Evolutionary conservation across 2,329 filamentous ascomycete species (phyloP).

Genomic region (Sclerotinia subarctica): DNA sequence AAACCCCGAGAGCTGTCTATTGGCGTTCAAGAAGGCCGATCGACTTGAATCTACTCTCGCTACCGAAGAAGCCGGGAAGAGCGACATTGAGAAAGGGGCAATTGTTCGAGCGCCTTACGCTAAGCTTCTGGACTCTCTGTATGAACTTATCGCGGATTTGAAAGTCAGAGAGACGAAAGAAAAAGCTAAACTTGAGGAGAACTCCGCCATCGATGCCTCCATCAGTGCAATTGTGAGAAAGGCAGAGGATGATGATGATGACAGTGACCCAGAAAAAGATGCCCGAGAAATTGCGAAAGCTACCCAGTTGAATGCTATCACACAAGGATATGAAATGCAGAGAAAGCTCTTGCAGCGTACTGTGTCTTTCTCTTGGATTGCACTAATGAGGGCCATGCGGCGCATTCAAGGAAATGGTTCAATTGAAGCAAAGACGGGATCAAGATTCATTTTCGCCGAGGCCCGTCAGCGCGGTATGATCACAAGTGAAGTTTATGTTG

Average conservation of each 20-base stretch:
- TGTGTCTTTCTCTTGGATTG: constrained; percentile 92
- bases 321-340: constrained; percentile 68
- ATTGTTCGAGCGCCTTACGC: constrained; percentile 77
- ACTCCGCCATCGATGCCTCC: constrained; percentile 38
- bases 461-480: constrained; percentile 83
- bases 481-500: constrained; percentile 92
- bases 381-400: constrained; percentile 88
- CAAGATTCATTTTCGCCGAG: constrained; percentile 84
- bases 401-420: constrained; percentile 83
- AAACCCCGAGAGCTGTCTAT: constrained; percentile 88
- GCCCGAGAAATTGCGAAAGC: constrained; percentile 50
- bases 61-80: constrained; percentile 72
- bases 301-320: constrained; percentile 58
- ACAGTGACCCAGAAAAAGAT: constrained; percentile 38
- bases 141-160: constrained; percentile 74
- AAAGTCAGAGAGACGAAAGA: constrained; percentile 61
- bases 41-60: constrained; percentile 76
- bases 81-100: constrained; percentile 58
- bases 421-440: constrained; percentile 50
- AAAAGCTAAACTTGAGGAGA: constrained; percentile 55
- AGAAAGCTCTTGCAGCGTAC: constrained; percentile 75
- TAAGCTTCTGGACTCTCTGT: constrained; percentile 79
- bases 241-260: constrained; percentile 50
- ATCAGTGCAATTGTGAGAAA: constrained; percentile 43
- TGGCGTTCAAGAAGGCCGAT: constrained; percentile 87